Base-by-base conservation (phyloP, 2,329 filamentous ascomycete genomes). In the Trichoderma koningii region DNA sequence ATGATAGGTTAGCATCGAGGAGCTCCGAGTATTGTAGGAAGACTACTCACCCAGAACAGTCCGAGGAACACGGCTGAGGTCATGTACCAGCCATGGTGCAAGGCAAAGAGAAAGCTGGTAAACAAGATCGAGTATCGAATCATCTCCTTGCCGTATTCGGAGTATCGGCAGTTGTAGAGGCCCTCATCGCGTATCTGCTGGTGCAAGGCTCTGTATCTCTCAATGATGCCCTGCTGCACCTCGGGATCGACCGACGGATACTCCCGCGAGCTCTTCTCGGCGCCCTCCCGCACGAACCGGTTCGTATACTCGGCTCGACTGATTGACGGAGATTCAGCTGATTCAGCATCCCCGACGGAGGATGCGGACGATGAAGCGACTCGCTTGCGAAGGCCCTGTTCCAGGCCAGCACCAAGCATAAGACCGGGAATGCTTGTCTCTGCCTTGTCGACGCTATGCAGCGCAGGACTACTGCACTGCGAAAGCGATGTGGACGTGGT, bases 81-180 rank as follows among this genome's bases (percentile, higher is more conserved):
- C 81, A 72, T 64, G 21, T 91, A 94, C 85, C 89, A 92, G 42
- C 83, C 83, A 72, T 79, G 80, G 17, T 77, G 82, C 21, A 95
- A 78, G 71, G 85, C 87, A 5, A 84, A 74, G 42, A 93, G 76
- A 68, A 87, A 87, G 56, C 87, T 76, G 15, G 76, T 73, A 60
- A 90, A 88, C 30, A 97, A 84, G 12, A 69, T 63, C 1, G 82
- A 78, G 74, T 97, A 98, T 28, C 94, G 89, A 65, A 81, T 78
- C 64, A 82, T 79, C 76, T 99, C 95, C 59, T 90, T 82, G 26
- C 85, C 86, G 72, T 98, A 98, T 3, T 89, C 87, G 42, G 78
- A 82, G 76, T 96, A 97, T 71, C 92, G 90, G 82, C 93, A 97
- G 57, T 92, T 74, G 76, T 92, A 98, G 1, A 98, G 83, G 0